These are phyloP conservation scores for Phytopythium kandeliae DNA, from an alignment of 352 stramenopile genomes.

Conservation along the genomic window DNA sequence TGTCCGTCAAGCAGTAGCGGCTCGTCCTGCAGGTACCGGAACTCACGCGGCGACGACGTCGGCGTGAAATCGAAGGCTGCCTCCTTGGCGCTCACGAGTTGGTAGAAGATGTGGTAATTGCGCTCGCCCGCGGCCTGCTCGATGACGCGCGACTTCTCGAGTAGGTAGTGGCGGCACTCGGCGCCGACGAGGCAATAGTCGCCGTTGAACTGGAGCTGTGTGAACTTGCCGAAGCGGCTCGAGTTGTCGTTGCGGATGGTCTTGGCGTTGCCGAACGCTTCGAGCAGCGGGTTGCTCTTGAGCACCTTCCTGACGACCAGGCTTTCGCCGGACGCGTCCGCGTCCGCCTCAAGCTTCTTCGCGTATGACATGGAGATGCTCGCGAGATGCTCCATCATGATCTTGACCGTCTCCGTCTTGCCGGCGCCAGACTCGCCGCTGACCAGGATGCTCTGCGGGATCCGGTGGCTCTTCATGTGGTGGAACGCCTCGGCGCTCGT, in stretches of 20 bases:
- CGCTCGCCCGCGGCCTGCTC: conserved; percentile 87
- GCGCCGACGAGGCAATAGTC: conserved; percentile 85
- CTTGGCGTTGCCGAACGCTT: conserved; percentile 91
- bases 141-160: conserved; percentile 97
- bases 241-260: conserved; percentile 95
- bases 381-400: conserved; percentile 95
- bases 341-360: conserved; percentile 43
- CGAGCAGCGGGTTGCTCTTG: conserved; percentile 87
- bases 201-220: conserved; percentile 90
- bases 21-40: conserved; percentile 75
- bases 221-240: conserved; percentile 94
- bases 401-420: conserved; percentile 96
- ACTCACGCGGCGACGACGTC: conserved; percentile 40
- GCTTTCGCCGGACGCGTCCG: conserved; percentile 48
- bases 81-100: conserved; percentile 77
- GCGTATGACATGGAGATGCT: conserved; percentile 72
- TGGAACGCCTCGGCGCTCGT: conserved; percentile 81
- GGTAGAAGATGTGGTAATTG: conserved; percentile 99
- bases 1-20: conserved; percentile 62
- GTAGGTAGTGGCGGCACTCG: conserved; percentile 91
- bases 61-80: conserved; percentile 42
- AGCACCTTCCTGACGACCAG: conserved; percentile 86
- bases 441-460: conserved; percentile 88
- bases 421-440: conserved; percentile 92
- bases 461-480: conserved; percentile 70